Percentiles rank a stretch among this genome's conserved stretches.
These are phyloP conservation scores for Alternaria arborescens DNA, from an alignment of 2,329 filamentous ascomycete species.

Conservation along the genomic window DNA sequence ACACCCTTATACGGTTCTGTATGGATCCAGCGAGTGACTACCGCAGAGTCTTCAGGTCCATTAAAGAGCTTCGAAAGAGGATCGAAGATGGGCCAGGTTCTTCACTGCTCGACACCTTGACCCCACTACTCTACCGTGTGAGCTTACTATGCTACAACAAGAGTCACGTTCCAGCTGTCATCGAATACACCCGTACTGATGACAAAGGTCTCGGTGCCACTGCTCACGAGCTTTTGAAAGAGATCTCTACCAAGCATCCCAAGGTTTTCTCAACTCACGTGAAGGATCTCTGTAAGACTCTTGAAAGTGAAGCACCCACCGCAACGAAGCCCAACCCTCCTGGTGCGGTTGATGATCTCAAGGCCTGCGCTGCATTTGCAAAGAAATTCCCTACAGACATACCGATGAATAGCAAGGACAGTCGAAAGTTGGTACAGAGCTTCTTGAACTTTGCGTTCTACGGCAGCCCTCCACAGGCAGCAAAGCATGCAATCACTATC, in stretches of 20 bases:
- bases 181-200: constrained; percentile 85
- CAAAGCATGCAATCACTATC: constrained; percentile 94
- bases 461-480: constrained; percentile 80
- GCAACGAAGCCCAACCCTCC: constrained; percentile 72
- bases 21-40: constrained; percentile 89
- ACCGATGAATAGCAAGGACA: constrained; percentile 63
- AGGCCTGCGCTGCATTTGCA: constrained; percentile 91
- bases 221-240: constrained; percentile 88
- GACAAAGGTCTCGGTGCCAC: constrained; percentile 78
- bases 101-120: constrained; percentile 79
- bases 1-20: constrained; percentile 87
- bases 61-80: constrained; percentile 87
- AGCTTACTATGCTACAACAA: constrained; percentile 90
- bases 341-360: constrained; percentile 86
- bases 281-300: constrained; percentile 85
- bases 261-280: constrained; percentile 93
- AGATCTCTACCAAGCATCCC: constrained; percentile 89
- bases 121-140: constrained; percentile 82
- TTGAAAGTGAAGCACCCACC: constrained; percentile 81
- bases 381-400: constrained; percentile 86
- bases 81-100: constrained; percentile 72
- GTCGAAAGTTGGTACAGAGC: constrained; percentile 81
- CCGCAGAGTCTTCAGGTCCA: constrained; percentile 85
- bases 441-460: constrained; percentile 84
- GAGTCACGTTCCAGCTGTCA: constrained; percentile 89